Evolutionary conservation across 106 monocot genomes (phyloP).

Genomic region (Hemerocallis citrina): DNA sequence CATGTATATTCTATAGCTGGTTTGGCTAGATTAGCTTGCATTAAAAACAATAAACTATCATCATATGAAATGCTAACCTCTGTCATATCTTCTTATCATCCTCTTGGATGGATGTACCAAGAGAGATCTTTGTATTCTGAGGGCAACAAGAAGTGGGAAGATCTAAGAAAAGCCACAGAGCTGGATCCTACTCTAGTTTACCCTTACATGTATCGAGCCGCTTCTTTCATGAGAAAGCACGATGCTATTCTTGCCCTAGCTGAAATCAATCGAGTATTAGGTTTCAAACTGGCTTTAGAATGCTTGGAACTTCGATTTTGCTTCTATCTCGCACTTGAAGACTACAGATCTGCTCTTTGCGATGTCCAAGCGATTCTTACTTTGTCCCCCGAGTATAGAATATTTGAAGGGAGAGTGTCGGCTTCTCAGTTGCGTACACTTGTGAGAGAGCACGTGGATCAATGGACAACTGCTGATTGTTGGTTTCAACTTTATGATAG

Average conservation of each 20-base stretch:
- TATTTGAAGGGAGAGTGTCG: constrained; percentile 86
- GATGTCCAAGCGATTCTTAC: constrained; percentile 94
- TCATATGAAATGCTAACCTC: constrained; percentile 69
- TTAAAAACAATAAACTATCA: constrained; percentile 37
- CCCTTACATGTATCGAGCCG: constrained; percentile 97
- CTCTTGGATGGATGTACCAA: constrained; percentile 95
- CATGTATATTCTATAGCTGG: constrained; percentile 75
- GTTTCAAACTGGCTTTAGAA: constrained; percentile 80
- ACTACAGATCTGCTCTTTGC: constrained; percentile 68
- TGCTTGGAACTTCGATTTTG: constrained; percentile 90
- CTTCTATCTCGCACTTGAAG: constrained; percentile 75
- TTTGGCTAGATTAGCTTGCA: constrained; percentile 55
- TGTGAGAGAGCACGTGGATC: constrained; percentile 77
- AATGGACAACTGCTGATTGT: constrained; percentile 91
- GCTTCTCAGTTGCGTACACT: constrained; percentile 74
- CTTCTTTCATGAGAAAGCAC: constrained; percentile 72
- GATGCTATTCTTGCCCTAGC: constrained; percentile 60
- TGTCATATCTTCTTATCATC: constrained; percentile 53
- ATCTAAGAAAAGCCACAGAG: constrained; percentile 82
- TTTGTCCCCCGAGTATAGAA: constrained; percentile 64
- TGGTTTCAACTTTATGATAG: constrained; percentile 96
- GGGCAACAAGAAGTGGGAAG: constrained; percentile 52
- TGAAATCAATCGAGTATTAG: constrained; percentile 81
- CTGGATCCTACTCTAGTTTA: constrained; percentile 83
- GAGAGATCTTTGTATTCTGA: constrained; percentile 82